Base-by-base conservation (phyloP, 805 yeast species). In the Wickerhamiella lipophila region DNA sequence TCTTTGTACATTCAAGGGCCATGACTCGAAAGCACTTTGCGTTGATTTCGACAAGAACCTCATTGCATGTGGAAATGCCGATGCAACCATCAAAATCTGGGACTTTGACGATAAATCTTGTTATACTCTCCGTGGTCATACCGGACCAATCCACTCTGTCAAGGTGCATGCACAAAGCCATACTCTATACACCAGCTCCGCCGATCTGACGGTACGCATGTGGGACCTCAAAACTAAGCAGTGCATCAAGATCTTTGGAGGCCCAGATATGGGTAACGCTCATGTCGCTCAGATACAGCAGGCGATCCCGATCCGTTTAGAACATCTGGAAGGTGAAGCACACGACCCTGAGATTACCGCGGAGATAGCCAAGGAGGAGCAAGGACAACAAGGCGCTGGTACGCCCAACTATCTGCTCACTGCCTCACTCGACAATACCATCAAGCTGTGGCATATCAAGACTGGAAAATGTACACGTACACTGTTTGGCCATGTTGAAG, bases 401-500 rank as follows among this genome's bases (percentile, higher is more conserved):
- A 76, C 77, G 51, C 96, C 96, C 12, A 81, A 94, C 0, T 94
- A 89, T 65, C 63, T 88, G 49, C 66, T 88, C 22, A 81, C 96
- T 0, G 86, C 94, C 13, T 85, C 96, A 0, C 68, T 89, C 52
- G 97, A 88, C 64, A 87, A 87, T 64, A 88, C 96, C 6, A 86
- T 88, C 63, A 86, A 88, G 62, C 64, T 89, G 43, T 88, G 96
- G 96, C 94, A 86, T 56, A 81, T 87, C 26, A 71, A 71, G 53
- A 77, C 92, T 0, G 96, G 96, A 3, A 77, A 78, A 63, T 89
- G 97, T 60, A 76, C 87, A 9, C 73, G 96, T 50, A 92, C 98
- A 0, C 89, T 92, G 64, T 92, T 89, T 68, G 98, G 98, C 2
- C 98, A 92, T 62, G 86, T 89, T 49, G 97, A 92, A 65, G 98